A percentile compares a stretch with the other conserved stretches of the same genome.
Conservation (phyloP, 352 stramenopile genomes). For the Pythium dissotocum region DNA sequence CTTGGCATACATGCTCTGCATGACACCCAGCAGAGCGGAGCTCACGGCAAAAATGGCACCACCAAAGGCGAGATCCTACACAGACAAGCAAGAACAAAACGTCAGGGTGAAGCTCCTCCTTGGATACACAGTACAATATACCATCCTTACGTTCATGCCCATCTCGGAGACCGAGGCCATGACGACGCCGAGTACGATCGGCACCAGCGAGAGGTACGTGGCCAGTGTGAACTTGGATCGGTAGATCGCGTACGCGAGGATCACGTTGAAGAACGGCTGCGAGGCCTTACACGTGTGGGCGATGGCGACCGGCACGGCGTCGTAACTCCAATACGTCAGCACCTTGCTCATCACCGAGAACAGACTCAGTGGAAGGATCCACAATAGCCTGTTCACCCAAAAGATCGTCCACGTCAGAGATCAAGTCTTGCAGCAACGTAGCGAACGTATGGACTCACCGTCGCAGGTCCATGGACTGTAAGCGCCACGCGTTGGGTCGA, state of each 20-base stretch:
- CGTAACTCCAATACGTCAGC: constrained; percentile 89
- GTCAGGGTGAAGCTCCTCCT: neutral
- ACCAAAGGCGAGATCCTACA: constrained; percentile 63
- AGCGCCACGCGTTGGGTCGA: constrained; percentile 47
- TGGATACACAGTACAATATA: neutral
- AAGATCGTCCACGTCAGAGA: neutral
- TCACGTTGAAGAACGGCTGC: constrained; percentile 87
- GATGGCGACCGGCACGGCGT: constrained; percentile 80
- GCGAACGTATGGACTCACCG: constrained; percentile 18
- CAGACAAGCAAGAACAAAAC: neutral
- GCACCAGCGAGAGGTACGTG: constrained; percentile 79
- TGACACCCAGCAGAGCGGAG: constrained; percentile 76
- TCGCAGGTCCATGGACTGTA: constrained; percentile 61
- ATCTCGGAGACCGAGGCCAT: constrained; percentile 87
- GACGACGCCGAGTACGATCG: constrained; percentile 81
- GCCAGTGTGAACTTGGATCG: constrained; percentile 66
- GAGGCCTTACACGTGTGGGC: constrained; percentile 88
- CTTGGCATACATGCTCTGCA: constrained; percentile 88
- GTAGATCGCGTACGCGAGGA: constrained; percentile 75
- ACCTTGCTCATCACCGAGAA: constrained; percentile 81
- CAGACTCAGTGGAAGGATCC: constrained; percentile 79
- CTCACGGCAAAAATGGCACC: constrained; percentile 72
- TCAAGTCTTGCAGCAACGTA: neutral
- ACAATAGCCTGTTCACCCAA: constrained; percentile 48
- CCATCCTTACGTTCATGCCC: constrained; percentile 67